Evolutionary conservation across 805 yeast species (phyloP).

Genomic region (Pichia sporocuriosa): DNA sequence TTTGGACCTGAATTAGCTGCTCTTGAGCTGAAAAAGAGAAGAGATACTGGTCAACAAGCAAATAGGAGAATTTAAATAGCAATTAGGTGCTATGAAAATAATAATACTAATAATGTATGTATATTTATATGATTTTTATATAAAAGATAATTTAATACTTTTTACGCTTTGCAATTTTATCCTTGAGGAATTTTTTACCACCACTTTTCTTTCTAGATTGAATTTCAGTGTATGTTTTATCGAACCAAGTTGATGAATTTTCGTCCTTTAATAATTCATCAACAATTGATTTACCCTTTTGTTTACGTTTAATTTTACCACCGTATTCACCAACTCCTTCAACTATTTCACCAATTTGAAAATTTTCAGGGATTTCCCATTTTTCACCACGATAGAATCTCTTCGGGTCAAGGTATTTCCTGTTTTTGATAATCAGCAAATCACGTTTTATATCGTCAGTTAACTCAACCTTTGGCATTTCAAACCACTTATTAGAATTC

Average conservation of each 20-base stretch:
- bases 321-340: constrained; percentile 78
- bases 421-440: constrained; percentile 67
- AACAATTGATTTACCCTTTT: constrained; percentile 71
- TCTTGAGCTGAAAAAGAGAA: constrained; percentile 27
- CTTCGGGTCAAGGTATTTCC: constrained; percentile 91
- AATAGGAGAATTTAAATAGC: constrained; percentile 25
- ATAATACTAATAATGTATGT: too few relatives aligned
- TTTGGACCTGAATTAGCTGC: constrained; percentile 39
- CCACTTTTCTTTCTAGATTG: constrained; percentile 55
- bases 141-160: neutral
- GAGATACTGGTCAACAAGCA: constrained; percentile 24
- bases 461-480: constrained; percentile 67
- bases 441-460: constrained; percentile 73
- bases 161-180: constrained; percentile 53
- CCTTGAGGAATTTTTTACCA: constrained; percentile 59
- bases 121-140: too few relatives aligned
- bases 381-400: constrained; percentile 87
- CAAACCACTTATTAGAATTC: constrained; percentile 69
- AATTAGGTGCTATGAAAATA: too few relatives aligned
- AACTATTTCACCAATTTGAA: constrained; percentile 83
- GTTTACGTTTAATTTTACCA: constrained; percentile 59
- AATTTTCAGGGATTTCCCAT: constrained; percentile 56
- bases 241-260: constrained; percentile 67
- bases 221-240: constrained; percentile 75
- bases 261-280: constrained; percentile 77